A percentile compares a stretch with the other conserved stretches of the same genome.
Evolutionary conservation across 768 basidiomycete species (phyloP).

Genomic region (Mycena polygramma): DNA sequence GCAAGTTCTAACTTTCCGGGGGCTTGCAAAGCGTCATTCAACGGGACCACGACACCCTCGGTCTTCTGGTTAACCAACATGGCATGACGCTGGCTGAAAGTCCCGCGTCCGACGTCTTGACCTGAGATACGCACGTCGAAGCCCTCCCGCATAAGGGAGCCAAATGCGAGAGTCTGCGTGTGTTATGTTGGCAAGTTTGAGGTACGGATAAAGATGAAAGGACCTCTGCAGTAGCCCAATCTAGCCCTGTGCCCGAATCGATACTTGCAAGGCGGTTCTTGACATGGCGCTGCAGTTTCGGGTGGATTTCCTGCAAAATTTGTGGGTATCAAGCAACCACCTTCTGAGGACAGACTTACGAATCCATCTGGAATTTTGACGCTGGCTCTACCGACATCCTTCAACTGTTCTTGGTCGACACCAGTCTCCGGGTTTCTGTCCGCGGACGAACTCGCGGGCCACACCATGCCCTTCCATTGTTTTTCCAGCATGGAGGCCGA

Average conservation of each 20-base stretch:
- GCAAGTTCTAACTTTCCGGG: slow-evolving; percentile 85
- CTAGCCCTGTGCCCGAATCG: slow-evolving; percentile 77
- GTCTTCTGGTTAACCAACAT: slow-evolving; percentile 93
- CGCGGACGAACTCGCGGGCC: slow-evolving; percentile 66
- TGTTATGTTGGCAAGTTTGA: background rate
- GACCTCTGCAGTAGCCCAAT: slow-evolving; percentile 93
- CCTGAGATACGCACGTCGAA: slow-evolving; percentile 91
- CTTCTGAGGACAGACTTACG: slow-evolving; percentile 57
- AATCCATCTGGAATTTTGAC: slow-evolving; percentile 71
- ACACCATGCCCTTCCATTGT: slow-evolving; percentile 78
- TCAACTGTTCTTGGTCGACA: slow-evolving; percentile 63
- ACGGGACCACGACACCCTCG: slow-evolving; percentile 83
- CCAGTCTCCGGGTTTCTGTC: slow-evolving; percentile 76
- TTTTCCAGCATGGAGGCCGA: slow-evolving; percentile 68
- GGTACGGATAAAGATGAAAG: background rate
- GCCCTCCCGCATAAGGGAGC: slow-evolving; percentile 86
- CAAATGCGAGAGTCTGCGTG: slow-evolving; percentile 85
- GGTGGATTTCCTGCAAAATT: slow-evolving; percentile 75
- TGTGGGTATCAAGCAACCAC: background rate
- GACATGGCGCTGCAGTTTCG: slow-evolving; percentile 83
- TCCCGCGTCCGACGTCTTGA: slow-evolving; percentile 93
- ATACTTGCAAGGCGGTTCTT: slow-evolving; percentile 81
- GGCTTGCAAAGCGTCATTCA: slow-evolving; percentile 77
- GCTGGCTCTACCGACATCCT: slow-evolving; percentile 75
- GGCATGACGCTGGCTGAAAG: slow-evolving; percentile 80